Evolutionary conservation across 202 grass and related monocot species (phyloP).

Genomic region (Carex arenaria): DNA sequence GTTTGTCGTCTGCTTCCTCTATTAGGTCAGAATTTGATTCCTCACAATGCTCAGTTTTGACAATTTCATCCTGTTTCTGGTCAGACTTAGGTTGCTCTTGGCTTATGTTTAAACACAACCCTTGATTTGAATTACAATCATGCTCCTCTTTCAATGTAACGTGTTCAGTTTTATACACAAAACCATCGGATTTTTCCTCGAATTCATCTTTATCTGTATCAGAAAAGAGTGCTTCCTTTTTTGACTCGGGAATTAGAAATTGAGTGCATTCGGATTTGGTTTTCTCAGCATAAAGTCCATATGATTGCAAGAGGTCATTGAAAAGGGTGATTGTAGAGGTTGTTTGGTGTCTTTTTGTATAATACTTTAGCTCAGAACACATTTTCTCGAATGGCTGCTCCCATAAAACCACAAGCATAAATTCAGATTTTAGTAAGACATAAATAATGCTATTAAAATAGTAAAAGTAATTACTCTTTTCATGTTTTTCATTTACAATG

Average conservation of each 20-base stretch:
- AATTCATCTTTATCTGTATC: conserved; percentile 19
- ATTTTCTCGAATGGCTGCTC: conserved; percentile 61
- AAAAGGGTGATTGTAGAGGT: conserved; percentile 28
- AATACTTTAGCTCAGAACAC: conserved; percentile 57
- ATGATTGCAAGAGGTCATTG: conserved; percentile 44
- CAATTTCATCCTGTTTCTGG: conserved; percentile 25
- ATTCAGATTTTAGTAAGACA: neutral
- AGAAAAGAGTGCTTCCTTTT: neutral
- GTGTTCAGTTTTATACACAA: neutral
- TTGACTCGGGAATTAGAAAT: conserved; percentile 8
- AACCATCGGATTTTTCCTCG: conserved; percentile 23
- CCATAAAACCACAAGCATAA: conserved; percentile 8
- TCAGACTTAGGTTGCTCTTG: conserved; percentile 23
- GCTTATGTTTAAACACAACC: neutral
- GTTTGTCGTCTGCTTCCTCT: conserved; percentile 4
- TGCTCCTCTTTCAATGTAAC: neutral
- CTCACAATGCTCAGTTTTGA: conserved; percentile 33
- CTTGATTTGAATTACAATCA: conserved; percentile 17
- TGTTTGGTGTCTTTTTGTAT: conserved; percentile 49
- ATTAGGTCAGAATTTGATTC: conserved; percentile 18
- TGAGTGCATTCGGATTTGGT: conserved; percentile 33
- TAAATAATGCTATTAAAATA: neutral
- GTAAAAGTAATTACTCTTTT: neutral
- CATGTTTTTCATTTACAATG: neutral
- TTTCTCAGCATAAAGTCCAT: conserved; percentile 35